Evolutionary conservation across 2,329 filamentous ascomycete species (phyloP).

Genomic region (Cladorrhinum sp.): DNA sequence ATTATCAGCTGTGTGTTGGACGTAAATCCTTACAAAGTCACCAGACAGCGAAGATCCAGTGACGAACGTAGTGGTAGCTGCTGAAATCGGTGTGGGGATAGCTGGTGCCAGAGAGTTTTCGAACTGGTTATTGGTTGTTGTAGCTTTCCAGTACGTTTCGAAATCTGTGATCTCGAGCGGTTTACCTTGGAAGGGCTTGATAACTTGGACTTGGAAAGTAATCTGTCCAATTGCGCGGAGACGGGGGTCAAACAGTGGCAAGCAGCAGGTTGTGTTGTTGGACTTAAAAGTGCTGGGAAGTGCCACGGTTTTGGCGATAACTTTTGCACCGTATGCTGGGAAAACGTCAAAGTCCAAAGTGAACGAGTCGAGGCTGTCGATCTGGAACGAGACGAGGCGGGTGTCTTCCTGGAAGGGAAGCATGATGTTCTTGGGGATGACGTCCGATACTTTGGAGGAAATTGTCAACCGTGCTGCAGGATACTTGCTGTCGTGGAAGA

Average conservation of each 20-base stretch:
- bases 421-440: slow-evolving; percentile 94
- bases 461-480: slow-evolving; percentile 92
- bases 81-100: slow-evolving; percentile 9
- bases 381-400: slow-evolving; percentile 88
- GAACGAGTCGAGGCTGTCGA: slow-evolving; percentile 90
- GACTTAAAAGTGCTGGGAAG: slow-evolving; percentile 82
- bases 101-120: slow-evolving; percentile 41
- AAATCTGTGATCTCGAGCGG: slow-evolving; percentile 97
- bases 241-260: slow-evolving; percentile 89
- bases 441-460: slow-evolving; percentile 90
- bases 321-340: slow-evolving; percentile 93
- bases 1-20: slow-evolving; percentile 86
- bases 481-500: slow-evolving; percentile 96
- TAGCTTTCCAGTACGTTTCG: slow-evolving; percentile 99
- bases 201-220: slow-evolving; percentile 90
- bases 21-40: slow-evolving; percentile 88
- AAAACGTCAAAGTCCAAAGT: slow-evolving; percentile 97
- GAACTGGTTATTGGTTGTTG: slow-evolving; percentile 65
- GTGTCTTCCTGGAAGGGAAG: slow-evolving; percentile 96
- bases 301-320: slow-evolving; percentile 93
- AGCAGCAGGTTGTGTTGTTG: slow-evolving; percentile 73
- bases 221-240: slow-evolving; percentile 90
- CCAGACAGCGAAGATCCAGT: slow-evolving; percentile 93
- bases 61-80: slow-evolving; percentile 70
- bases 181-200: slow-evolving; percentile 90